Base-by-base conservation (phyloP, 495 filamentous ascomycete species). In the Trichoderma virens region DNA sequence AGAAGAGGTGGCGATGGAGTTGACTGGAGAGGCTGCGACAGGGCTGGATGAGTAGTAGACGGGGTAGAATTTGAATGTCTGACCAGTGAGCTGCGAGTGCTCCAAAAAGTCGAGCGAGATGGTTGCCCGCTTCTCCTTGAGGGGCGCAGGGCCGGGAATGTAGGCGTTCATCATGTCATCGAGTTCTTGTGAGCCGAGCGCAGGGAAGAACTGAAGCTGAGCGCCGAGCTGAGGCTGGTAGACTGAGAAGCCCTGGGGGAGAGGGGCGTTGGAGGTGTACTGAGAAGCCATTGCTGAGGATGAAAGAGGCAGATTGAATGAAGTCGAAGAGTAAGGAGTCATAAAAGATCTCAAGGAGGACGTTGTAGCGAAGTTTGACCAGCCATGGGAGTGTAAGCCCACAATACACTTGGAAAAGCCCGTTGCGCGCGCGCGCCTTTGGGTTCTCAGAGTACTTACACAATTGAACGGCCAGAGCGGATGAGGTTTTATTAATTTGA, bases 81-180 rank as follows among this genome's bases (percentile, higher is more conserved):
- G 71, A 56, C 79, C 77, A 2, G 80, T 81, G 56, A 66, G 72
- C 45, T 71, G 71, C 39, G 71, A 67, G 64, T 74, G 74, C 64
- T 80, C 75, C 65, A 78, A 81, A 73, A 85, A 85, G 65, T 85
- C 81, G 70, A 83, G 72, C 25, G 81, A 79, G 39, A 84, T 74
- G 60, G 78, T 71, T 27, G 80, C 78, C 20, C 82, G 75, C 76
- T 85, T 85, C 63, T 82, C 79, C 65, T 74, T 67, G 68, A 82
- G 80, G 51, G 81, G 73, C 59, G 74, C 75, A 60, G 76, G 64
- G 25, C 82, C 82, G 23, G 77, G 71, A 51, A 85, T 70, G 63
- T 82, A 80, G 56, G 75, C 73, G 68, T 82, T 68, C 66, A 85
- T 77, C 75, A 83, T 72, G 39, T 78, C 74, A 62, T 85, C 81